These are phyloP conservation scores for Fusarium brevicatenulatum DNA, from an alignment of 2,329 filamentous ascomycete genomes.

Conservation along the genomic window DNA sequence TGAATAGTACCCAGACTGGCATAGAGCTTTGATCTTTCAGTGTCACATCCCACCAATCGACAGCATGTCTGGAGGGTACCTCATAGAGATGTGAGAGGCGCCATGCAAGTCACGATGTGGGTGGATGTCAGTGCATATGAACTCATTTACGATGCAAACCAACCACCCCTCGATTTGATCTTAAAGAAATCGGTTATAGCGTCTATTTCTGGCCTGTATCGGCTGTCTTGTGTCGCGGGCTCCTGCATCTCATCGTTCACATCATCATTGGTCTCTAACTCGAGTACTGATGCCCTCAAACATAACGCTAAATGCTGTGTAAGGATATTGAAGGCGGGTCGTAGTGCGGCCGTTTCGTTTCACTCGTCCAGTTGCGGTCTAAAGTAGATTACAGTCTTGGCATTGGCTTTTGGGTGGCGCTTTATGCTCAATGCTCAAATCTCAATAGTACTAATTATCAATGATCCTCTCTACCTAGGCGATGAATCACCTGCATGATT, in stretches of 20 bases:
- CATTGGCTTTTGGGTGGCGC: slow-evolving; percentile 20
- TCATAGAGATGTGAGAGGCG: neutral
- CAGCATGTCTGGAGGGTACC: slow-evolving; percentile 6
- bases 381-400: slow-evolving; percentile 40
- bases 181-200: neutral
- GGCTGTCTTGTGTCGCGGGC: slow-evolving; percentile 10
- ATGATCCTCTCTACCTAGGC: neutral
- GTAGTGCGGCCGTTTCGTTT: slow-evolving; percentile 42
- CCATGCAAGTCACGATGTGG: slow-evolving; percentile 31
- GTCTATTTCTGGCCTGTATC: slow-evolving; percentile 15
- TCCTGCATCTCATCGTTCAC: slow-evolving; percentile 6
- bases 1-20: slow-evolving; percentile 4
- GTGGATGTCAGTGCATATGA: slow-evolving; percentile 49
- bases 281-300: neutral
- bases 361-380: slow-evolving; percentile 33
- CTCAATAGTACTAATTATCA: neutral
- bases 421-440: slow-evolving; percentile 25
- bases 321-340: slow-evolving; percentile 25
- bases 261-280: neutral
- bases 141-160: neutral
- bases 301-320: slow-evolving; percentile 12
- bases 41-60: slow-evolving; percentile 26
- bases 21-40: slow-evolving; percentile 8
- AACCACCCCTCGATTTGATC: neutral
- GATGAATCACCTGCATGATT: slow-evolving; percentile 7